Evolutionary conservation across 2,329 filamentous ascomycete species (phyloP), one percentile per base, ranked within the genome.

Genomic region (Plenodomus biglobosus): DNA sequence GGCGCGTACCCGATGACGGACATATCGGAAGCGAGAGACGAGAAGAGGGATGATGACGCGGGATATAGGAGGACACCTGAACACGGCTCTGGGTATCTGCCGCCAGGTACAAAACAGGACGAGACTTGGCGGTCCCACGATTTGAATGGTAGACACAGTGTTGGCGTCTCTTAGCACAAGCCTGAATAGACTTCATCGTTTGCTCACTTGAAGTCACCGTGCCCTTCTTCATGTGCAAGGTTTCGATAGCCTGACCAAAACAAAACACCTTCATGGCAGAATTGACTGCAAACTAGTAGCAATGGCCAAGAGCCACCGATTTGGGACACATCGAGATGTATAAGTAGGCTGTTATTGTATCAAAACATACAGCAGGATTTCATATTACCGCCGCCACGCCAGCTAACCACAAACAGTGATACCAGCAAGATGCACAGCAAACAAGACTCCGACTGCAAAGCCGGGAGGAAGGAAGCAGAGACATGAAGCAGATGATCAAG

Each of bases 71-170:
- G 74, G 30, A 70, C 73, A 40, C 71, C 67, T 35, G 76, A 73
- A 44, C 69, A 64, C 47, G 49, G 52, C 13, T 66, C 72, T 32
- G 70, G 72, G 19, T 92, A 88, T 84, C 74, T 95, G 49, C 82
- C 87, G 16, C 86, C 87, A 0, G 89, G 90, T 7, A 95, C 90
- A 1, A 91, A 84, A 66, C 88, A 92, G 69, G 88, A 95, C 69
- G 87, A 90, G 42, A 95, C 89, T 2, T 96, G 91, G 92, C 61
- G 65, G 38, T 56, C 64, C 5, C 58, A 61, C 42, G 59, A 60
- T 1, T 59, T 59, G 32, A 62, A 59, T 42, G 58, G 61, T 4
- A 58, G 53, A 37, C 40, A 55, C 24, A 52, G 52, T n/a, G 58
- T 68, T 42, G 64, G 59, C 32, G 63, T 68, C 49, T 59, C 53